phyloP scores from a whole-genome alignment of 352 stramenopile species.

The Globisporangium radiosum region DNA sequence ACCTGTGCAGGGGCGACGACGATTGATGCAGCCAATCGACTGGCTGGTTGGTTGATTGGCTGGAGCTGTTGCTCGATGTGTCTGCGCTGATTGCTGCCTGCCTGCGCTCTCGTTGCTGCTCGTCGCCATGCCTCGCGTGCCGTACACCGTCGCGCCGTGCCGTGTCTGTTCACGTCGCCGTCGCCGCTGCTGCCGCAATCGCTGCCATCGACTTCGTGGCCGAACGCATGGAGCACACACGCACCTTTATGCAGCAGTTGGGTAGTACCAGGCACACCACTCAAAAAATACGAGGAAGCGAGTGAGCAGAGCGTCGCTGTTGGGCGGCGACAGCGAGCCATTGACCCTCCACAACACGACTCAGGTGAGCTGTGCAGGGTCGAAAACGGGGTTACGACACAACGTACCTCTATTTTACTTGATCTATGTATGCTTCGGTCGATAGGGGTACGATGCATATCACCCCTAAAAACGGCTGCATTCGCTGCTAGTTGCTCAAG shows the following conservation, averaged over 20 bases:
- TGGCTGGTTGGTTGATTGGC: not conserved
- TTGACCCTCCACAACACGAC: not conserved
- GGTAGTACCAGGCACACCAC: slow-evolving; percentile 69
- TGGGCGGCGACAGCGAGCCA: not conserved
- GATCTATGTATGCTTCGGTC: too few relatives aligned
- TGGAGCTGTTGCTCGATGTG: not conserved
- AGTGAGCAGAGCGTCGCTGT: not conserved
- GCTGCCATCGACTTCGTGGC: not conserved
- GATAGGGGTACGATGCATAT: too few relatives aligned
- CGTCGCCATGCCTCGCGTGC: too few relatives aligned
- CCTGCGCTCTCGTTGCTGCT: not conserved
- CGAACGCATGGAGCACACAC: not conserved
- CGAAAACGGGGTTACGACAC: not conserved
- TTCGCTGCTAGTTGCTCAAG: too few relatives aligned
- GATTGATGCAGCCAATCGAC: not conserved
- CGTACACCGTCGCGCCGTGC: too few relatives aligned
- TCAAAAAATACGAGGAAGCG: slow-evolving; percentile 45
- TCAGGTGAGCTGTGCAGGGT: not conserved
- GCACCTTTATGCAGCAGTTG: slow-evolving; percentile 27
- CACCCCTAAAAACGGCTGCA: too few relatives aligned
- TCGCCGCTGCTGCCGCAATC: not conserved
- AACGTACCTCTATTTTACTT: too few relatives aligned
- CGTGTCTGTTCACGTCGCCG: not conserved
- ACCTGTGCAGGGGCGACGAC: not conserved
- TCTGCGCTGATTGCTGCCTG: not conserved